Base-by-base conservation (phyloP, 2,329 filamentous ascomycete species). In the Colletotrichum godetiae region DNA sequence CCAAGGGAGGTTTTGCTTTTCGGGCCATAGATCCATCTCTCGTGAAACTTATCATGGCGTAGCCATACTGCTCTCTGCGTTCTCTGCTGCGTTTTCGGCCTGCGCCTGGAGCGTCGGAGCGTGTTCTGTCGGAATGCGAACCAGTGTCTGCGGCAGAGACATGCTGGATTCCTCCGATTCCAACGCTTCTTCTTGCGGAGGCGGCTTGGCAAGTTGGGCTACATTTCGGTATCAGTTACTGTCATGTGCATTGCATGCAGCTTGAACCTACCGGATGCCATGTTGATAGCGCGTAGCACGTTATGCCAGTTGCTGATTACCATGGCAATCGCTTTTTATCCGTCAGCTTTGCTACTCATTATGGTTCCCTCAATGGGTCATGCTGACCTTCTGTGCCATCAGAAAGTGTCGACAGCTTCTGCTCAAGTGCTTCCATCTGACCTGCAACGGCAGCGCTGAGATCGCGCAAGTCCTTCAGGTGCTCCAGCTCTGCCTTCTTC, bases 241-340 rank as follows among this genome's bases (percentile, higher is more conserved):
- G 11, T 19, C 35, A 24, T 15, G 19, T 49, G 29, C 29, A 22
- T n/a, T 22, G 56, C 67, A 56, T 49, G 62, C 37, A 46, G 52
- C 8, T 13, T 10, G 5, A 33, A 84, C 91, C 79, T 87, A 95
- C 94, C 89, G 73, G 93, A 95, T 74, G 94, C 94, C 93, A 97
- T 95, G 79, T 93, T 93, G 79, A 97, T 95, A 55, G 94, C 94
- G 76, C 93, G 88, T 73, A 97, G 87, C 76, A 97, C 94, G 78
- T 94, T 95, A 82, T 95, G 93, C 94, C 94, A 97, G 81, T 97
- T 97, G 66, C 92, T 90, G 80, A 97, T 86, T 27, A 97, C 94
- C n/a, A 92, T 89, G 52, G 94, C 94, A 78, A 97, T 94, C 73
- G 93, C 94, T 95, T 80, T 80, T 60, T 29, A 29, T 24, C 35